Evolutionary conservation across 2,329 filamentous ascomycete species (phyloP), one percentile per base, ranked within the genome.

Genomic region (Colletotrichum zoysiae): DNA sequence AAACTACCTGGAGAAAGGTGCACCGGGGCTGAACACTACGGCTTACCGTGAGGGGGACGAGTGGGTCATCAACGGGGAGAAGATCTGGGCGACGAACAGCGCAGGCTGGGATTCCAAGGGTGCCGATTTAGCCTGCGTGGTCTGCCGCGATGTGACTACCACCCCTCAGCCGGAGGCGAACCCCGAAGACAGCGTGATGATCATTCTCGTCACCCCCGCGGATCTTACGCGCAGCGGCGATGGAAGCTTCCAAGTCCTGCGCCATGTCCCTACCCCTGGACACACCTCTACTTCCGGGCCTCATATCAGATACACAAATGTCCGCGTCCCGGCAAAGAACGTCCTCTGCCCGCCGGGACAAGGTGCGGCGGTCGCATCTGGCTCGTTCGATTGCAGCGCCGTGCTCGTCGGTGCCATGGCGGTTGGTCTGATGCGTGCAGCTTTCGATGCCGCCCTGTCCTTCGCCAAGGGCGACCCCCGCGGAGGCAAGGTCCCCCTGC

Each of bases 21-120:
- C 81, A 0, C 78, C 78, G 3, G 86, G 87, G 0, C 77, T 89
- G 48, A 78, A 82, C 57, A 88, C 86, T 3, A 86, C 84, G 1
- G 87, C 87, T 0, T 78, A 78, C 26, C 76, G 76, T 12, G 84
- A 87, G n/a, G 86, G 84, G 0, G 82, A 86, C 46, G 81, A 85
- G 55, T 89, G 85, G 84, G 76, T 88, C 3, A 74, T 89, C 35
- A 85, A 84, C 74, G 87, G 87, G 3, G 87, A 89, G 74, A 88
- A 89, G 83, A 79, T 87, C 50, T 89, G 87, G 87, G 85, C 87
- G 14, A 87, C 86, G 1, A 89, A 88, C 75, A 82, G 81, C 63
- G 83, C 81, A 0, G 87, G 87, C 18, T 89, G 86, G 86, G 87
- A 89, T 70, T 81, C 82, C 51, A 79, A 80, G 64, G 87, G 87